Evolutionary conservation across 2,329 filamentous ascomycete genomes (phyloP), one percentile per base, ranked within the genome.

Genomic region (Cytospora mali): DNA sequence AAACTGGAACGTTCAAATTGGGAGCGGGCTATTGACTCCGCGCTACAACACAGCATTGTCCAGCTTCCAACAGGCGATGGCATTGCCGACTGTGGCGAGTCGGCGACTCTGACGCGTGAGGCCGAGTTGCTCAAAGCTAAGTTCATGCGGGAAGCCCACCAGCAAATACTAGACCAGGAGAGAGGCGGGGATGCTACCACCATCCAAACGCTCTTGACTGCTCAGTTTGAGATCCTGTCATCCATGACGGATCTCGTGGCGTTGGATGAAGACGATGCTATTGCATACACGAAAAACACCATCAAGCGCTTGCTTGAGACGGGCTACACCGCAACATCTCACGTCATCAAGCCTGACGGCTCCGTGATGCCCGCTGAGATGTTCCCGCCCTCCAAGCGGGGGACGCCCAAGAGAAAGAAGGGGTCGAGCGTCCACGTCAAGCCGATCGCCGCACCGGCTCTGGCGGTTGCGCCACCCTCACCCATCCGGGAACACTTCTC

Each of bases 341-440:
- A 96, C 69, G 86, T 97, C 28, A 90, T 99, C 74, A 97, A 96
- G 73, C 93, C 94, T 2, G 94, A 97, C 69, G 92, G 92, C 28
- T 79, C 80, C 11, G 75, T 84, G 62, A 79, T 81, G 4, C 81
- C 85, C 0, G 77, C 87, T 6, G 88, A 94, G 62, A 80, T 84
- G 39, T 88, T 92, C 67, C 86, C 91, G 7, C 90, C 92, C 3
- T 84, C 81, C 11, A 89, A 88, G 69, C 79, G 84, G 42, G 90
- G 91, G 23, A 96, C 93, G 2, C 90, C 92, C 0, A 94, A 93
- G 76, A 85, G 90, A 67, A 88, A 87, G 79, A 87, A 84, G 77
- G 73, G 74, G 9, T 72, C 77, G 9, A 74, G 74, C 14, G 67
- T 79, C 21, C 68, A 76, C 42, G 66, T 78, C 48, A 81, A 78